Base-by-base conservation (phyloP, 1,284 basidiomycete genomes). In the Boletellus dicymbophilus region DNA sequence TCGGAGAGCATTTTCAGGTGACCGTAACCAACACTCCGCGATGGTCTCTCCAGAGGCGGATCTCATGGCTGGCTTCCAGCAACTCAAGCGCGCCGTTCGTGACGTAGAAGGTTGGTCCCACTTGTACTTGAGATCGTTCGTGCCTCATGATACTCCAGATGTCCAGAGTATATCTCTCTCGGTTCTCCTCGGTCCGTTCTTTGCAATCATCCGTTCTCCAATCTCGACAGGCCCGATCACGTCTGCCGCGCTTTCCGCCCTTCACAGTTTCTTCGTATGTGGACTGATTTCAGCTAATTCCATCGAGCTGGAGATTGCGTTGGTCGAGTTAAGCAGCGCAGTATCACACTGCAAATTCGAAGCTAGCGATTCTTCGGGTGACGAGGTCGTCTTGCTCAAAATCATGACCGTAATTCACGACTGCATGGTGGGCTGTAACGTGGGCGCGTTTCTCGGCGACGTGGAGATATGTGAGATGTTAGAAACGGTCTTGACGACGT, bases 311-410 rank as follows among this genome's bases (percentile, higher is more conserved):
- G 81, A 82, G 56, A 68, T 77, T 28, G 88, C 90, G 6, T 78
- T 99, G 44, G 79, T 85, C 22, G 92, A 95, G 58, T 79, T 98
- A 49, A 96, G 95, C 63, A 88, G 83, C 51, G 88, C 95, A 0
- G 83, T 96, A 11, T 93, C 95, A 9, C 93, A 94, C 62, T 98
- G 96, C 78, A 95, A 97, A 69, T 99, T 99, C 66, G 97, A 99
- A 69, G 93, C 94, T 8, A 96, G 91, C 57, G 95, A 98, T 63
- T 92, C 90, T 4, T 93, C 93, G 23, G 90, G 94, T 16, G 97
- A 99, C 70, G 97, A 99, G 70, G 90, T 98, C 7, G 95, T 98
- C 6, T 78, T 99, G 13, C 79, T 97, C 46, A 90, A 90, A 64
- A 95, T 99, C 56, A 84, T 99, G 74, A 84, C 88, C 13, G 87